Conservation (phyloP, 179 eudicot species). For the Camellia oleifera region DNA sequence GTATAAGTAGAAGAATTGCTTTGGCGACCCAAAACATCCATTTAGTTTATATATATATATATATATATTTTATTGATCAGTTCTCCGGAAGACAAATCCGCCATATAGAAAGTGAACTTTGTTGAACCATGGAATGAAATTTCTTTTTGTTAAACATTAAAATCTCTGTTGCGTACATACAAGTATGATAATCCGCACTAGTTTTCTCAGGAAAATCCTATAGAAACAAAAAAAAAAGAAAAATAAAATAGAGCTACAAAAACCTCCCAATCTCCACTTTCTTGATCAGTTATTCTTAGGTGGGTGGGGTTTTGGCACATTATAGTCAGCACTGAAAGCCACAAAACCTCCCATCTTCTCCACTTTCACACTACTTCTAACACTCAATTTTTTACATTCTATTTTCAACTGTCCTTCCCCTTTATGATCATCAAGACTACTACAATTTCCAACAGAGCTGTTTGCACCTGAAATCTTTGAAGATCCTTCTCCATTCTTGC, state of each 20-base stretch:
- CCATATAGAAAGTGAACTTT: background rate
- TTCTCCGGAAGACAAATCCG: too few species aligned
- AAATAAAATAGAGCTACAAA: background rate
- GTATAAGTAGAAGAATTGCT: too few species aligned
- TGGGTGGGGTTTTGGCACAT: conserved; percentile 47
- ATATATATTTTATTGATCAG: too few species aligned
- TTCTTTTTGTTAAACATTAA: conserved; percentile 9
- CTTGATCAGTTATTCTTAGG: conserved; percentile 44
- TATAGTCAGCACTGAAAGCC: conserved; percentile 53
- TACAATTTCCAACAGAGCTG: conserved; percentile 21
- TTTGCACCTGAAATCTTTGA: conserved; percentile 46
- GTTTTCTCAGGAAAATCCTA: conserved; percentile 5
- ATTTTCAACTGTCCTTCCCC: conserved; percentile 24
- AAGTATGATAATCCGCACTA: conserved; percentile 18
- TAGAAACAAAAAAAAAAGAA: background rate
- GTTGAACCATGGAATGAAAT: background rate
- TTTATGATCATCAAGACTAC: conserved; percentile 8
- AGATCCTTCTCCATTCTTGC: conserved; percentile 5
- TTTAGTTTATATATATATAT: too few species aligned
- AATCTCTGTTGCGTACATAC: conserved; percentile 17
- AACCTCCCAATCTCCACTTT: background rate
- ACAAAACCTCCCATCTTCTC: conserved; percentile 28
- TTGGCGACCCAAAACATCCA: too few species aligned
- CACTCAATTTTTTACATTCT: conserved; percentile 23
- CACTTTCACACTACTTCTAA: conserved; percentile 17